A percentile compares a stretch with the other conserved stretches of the same genome.
These are phyloP conservation scores for Diaporthe sp. DNA, from an alignment of 2,329 filamentous ascomycete species.

Conservation along the genomic window DNA sequence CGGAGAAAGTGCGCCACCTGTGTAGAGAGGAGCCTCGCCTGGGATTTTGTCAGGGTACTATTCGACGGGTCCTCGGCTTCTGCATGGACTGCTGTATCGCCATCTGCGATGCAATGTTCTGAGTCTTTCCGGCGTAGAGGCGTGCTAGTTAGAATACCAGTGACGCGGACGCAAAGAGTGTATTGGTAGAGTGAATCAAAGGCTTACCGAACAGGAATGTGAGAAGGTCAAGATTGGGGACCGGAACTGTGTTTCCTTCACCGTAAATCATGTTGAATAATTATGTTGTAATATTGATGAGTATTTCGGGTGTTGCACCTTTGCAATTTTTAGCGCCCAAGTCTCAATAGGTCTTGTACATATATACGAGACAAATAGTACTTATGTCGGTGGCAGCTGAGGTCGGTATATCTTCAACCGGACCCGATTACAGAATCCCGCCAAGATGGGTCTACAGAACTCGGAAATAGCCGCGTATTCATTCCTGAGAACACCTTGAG, in stretches of 20 bases:
- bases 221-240: neutral
- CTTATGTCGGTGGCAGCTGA: neutral
- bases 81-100: neutral
- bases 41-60: neutral
- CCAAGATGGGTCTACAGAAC: neutral
- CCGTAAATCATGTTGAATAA: constrained; percentile 2
- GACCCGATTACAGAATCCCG: neutral
- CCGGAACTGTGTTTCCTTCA: neutral
- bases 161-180: neutral
- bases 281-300: neutral
- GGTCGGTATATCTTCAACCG: neutral
- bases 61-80: neutral
- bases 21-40: neutral
- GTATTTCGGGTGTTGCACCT: rapidly evolving
- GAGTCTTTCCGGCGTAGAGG: neutral
- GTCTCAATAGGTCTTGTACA: neutral
- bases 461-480: constrained; percentile 1
- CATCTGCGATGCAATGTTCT: neutral
- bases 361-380: neutral
- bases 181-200: neutral
- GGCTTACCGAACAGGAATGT: neutral
- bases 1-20: constrained; percentile 6
- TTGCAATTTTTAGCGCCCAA: rapidly evolving
- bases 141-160: rapidly evolving
- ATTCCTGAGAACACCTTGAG: too few species aligned